Conservation (phyloP, 805 yeast genomes). For the Wickerhamiella lipophila region DNA sequence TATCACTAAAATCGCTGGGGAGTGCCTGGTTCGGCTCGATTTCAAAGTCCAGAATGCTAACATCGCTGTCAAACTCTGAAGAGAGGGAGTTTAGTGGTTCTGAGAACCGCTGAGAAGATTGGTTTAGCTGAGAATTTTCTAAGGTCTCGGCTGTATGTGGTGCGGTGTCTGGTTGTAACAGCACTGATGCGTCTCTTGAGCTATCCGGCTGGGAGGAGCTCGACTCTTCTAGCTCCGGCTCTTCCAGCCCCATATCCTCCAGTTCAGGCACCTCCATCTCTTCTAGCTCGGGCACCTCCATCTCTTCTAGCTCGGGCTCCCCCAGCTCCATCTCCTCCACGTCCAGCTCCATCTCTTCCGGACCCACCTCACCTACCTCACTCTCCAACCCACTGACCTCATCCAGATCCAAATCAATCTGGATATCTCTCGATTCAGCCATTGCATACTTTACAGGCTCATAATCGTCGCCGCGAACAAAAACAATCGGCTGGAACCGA, state of each 20-base stretch:
- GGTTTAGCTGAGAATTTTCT: no score
- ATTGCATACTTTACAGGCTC: slow-evolving; percentile 8
- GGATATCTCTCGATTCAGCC: neutral
- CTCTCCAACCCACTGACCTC: neutral
- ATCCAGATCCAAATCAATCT: neutral
- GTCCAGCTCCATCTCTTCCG: no score
- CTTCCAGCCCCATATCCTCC: neutral
- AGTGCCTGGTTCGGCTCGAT: neutral
- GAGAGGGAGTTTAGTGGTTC: no score
- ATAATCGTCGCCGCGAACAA: slow-evolving; percentile 11
- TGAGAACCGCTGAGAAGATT: no score
- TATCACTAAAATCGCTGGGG: neutral
- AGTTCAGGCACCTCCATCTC: neutral
- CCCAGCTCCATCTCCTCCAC: no score
- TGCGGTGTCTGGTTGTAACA: no score
- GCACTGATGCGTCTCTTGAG: no score
- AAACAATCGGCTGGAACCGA: slow-evolving; percentile 3
- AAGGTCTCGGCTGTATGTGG: no score
- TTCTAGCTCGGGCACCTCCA: neutral
- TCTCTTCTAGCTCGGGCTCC: neutral
- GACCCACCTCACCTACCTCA: no score
- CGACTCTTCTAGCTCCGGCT: neutral
- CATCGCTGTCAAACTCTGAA: neutral
- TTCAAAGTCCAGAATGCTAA: neutral
- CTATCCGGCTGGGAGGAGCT: no score